Base-by-base conservation (phyloP, 768 basidiomycete genomes). In the Suillus placidus region DNA sequence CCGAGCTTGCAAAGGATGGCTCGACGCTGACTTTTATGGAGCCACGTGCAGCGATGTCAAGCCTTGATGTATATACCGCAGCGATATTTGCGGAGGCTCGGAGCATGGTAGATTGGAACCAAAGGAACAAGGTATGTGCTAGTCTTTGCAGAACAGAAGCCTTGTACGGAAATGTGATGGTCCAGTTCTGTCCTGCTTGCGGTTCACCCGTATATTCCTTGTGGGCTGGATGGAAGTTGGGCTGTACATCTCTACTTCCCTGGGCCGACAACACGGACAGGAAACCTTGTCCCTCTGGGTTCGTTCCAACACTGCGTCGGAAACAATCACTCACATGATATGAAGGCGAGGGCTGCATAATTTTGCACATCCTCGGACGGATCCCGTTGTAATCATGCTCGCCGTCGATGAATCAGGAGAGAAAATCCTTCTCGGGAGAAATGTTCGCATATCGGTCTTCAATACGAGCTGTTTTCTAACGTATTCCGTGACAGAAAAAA, bases 191-290 rank as follows among this genome's bases (percentile, higher is more conserved):
- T 73, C 85, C 96, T 0, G 89, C 87, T 0, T 99, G 97, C 74
- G 95, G 95, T 4, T 85, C 89, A 0, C 84, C 84, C 2, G 86
- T 88, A 0, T 92, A 93, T 71, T 92, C 94, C 0, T 81, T 93
- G 70, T 98, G 97, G 97, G 95, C 88, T 4, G 97, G 97, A 0
- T 99, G 95, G 96, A 99, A 99, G 78, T 79, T 95, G 2, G 84
- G 86, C 5, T 99, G 97, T 76, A 80, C 84, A 7, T 84, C 91
- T 0, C 75, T 93, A 34, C 76, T 94, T 23, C 92, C 93, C 7
- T 93, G 93, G 90, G 82, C 85, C 7, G 83, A 90, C 67, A 88
- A 88, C 62, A 77, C 79, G 47, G 85, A 83, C 49, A 82, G 80
- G 70, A 87, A 85, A 71, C 88, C 88, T 5, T 94, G 93, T 80